phyloP scores from a whole-genome alignment of 2,329 filamentous ascomycete species.

The Neonectria hederae region DNA sequence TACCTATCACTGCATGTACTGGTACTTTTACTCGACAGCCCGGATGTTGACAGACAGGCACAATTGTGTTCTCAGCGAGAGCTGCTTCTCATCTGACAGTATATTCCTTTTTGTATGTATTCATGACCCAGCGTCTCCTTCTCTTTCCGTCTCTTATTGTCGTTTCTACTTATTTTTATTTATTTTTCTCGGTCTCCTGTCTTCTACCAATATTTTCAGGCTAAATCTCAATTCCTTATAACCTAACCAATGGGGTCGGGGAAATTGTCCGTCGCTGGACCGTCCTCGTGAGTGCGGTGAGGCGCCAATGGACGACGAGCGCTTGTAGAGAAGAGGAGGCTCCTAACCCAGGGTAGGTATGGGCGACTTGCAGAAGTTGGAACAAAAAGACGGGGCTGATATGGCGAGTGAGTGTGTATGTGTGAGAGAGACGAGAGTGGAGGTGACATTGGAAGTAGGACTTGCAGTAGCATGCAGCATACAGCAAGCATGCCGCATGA shows the following conservation, averaged over 20 bases:
- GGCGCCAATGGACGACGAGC: slow-evolving; percentile 35
- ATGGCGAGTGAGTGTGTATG: neutral
- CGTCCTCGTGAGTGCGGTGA: slow-evolving; percentile 31
- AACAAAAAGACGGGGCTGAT: neutral
- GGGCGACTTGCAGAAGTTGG: neutral
- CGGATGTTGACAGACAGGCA: neutral
- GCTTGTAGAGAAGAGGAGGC: slow-evolving; percentile 37
- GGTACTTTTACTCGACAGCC: neutral
- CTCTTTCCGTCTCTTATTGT: slow-evolving; percentile 13
- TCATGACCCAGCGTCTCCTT: neutral
- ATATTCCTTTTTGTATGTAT: neutral
- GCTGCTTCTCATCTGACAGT: neutral
- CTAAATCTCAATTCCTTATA: slow-evolving; percentile 32
- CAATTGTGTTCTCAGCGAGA: too few species aligned
- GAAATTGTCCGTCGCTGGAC: slow-evolving; percentile 5
- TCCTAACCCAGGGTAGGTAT: slow-evolving; percentile 5
- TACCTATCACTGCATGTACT: neutral
- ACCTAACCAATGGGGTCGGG: slow-evolving; percentile 32
- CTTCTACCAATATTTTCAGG: slow-evolving; percentile 27
- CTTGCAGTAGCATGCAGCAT: slow-evolving; percentile 11
- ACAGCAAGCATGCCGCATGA: slow-evolving; percentile 1
- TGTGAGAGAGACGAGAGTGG: neutral
- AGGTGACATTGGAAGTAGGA: neutral
- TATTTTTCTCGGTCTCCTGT: neutral
- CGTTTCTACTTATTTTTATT: slow-evolving; percentile 1